Evolutionary conservation across 495 filamentous ascomycete species (phyloP), one percentile per base, ranked within the genome.

Genomic region (Friedmanniomyces simplex): DNA sequence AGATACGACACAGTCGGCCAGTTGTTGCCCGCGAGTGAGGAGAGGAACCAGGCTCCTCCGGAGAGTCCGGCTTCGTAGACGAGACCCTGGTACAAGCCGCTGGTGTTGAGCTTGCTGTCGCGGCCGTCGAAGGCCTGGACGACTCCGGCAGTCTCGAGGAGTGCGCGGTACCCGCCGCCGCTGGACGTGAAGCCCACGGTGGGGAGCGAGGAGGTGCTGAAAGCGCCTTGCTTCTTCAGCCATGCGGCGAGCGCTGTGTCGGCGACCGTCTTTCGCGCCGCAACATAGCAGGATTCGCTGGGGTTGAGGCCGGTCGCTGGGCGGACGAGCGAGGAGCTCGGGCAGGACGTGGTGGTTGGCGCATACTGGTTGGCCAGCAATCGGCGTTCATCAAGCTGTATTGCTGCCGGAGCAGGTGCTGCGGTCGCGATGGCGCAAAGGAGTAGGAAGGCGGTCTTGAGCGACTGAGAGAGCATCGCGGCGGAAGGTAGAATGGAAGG

Each of bases 1-100:
- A 78, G 57, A 6, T 55, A 58, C 12, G 61, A 64, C 47, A 78
- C 69, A 0, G 76, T 76, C 14, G 72, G 68, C 57, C 72, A 76
- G 54, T 77, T 71, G 55, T 71, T 74, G 1, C 71, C 69, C 10
- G 73, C 65, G 34, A 76, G 39, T 0, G 73, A 75, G 3, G 66
- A 68, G 0, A 78, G 61, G 26, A 78, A 64, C 76, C 76, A 78
- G 13, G 57, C 58, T 20, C 76, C 76, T 8, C 76, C 76, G 0
- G 73, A 76, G 1, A 77, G 66, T 20, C 75, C 76, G 24, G 69
- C 52, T 21, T 76, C 65, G 54, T 78, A 78, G 32, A 71, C 74
- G 43, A 77, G 57, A 3, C 62, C 75, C 52, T 77, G 76, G 25
- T 72, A 72, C 1, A 78, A 57, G 10, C 76, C 76, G 41, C 62